Percentiles rank a stretch among this genome's conserved stretches.
These are phyloP conservation scores for Psilocybe mexicana DNA, from an alignment of 1,284 basidiomycete species.

Conservation along the genomic window DNA sequence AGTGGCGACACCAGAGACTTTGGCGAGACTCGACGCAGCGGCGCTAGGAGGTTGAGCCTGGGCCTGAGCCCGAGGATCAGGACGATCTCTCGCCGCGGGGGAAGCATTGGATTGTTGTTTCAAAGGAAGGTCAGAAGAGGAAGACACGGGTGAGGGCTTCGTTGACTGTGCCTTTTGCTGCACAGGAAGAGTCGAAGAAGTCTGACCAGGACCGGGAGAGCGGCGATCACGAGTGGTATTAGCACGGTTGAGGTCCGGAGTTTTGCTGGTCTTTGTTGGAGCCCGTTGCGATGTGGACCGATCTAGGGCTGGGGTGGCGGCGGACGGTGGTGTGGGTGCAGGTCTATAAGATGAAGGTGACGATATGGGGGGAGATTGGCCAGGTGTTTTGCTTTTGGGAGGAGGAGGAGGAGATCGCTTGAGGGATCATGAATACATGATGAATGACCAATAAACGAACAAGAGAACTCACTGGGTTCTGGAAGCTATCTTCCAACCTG, in stretches of 20 bases:
- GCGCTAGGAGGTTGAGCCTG: slow-evolving; percentile 49
- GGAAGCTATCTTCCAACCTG: slow-evolving; percentile 48
- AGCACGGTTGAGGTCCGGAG: slow-evolving; percentile 58
- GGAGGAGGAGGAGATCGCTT: slow-evolving; percentile 57
- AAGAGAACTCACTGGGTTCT: slow-evolving; percentile 49
- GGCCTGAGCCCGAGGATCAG: slow-evolving; percentile 31
- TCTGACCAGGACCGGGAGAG: slow-evolving; percentile 28
- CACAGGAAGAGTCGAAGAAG: slow-evolving; percentile 19
- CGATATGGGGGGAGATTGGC: slow-evolving; percentile 22
- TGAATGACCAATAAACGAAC: neutral
- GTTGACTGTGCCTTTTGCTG: slow-evolving; percentile 37
- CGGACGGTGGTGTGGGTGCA: slow-evolving; percentile 64
- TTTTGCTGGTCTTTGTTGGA: slow-evolving; percentile 51
- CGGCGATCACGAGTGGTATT: slow-evolving; percentile 66
- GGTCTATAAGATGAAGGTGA: slow-evolving; percentile 61
- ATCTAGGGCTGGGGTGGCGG: slow-evolving; percentile 63
- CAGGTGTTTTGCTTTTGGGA: slow-evolving; percentile 47
- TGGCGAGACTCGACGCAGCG: slow-evolving; percentile 60
- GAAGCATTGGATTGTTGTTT: slow-evolving; percentile 35
- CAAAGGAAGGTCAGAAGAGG: slow-evolving; percentile 53
- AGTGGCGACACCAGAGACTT: slow-evolving; percentile 69
- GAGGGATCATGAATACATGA: slow-evolving; percentile 7
- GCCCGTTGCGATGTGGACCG: slow-evolving; percentile 76
- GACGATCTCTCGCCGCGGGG: slow-evolving; percentile 35
- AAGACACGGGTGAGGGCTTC: slow-evolving; percentile 54